Evolutionary conservation across 2,329 filamentous ascomycete species (phyloP), one percentile per base, ranked within the genome.

Genomic region (Tolypocladium endophyticum): DNA sequence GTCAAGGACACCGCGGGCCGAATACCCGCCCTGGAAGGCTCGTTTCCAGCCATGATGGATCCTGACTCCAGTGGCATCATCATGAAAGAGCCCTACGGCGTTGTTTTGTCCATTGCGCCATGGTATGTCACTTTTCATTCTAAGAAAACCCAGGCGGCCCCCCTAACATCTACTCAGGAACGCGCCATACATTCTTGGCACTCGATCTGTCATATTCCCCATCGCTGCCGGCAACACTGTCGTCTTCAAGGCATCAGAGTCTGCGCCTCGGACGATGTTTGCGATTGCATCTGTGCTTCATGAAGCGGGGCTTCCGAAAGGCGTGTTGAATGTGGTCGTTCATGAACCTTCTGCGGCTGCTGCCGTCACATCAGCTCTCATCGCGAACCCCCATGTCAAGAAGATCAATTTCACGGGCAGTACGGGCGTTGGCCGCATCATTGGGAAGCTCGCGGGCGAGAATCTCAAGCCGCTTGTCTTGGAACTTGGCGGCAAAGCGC

Each of bases 341-440:
- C 75, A 80, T 39, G 82, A 86, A 3, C 83, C 85, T 59, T 79
- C 85, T 60, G 82, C 88, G 64, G 90, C 89, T 0, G 79, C 86
- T 0, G 77, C 80, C 16, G 77, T 93, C 38, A 92, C 89, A 0
- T 80, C 79, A 35, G 76, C 83, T 1, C 72, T 94, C 36, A 89
- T 95, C 64, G 81, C 83, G 55, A 79, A 89, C 66, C 82, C 83
- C 0, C 77, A 78, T 0, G 76, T 95, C 60, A 87, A 85, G 70
- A 95, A 95, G 76, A 80, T 96, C 70, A 94, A 91, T 75, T 96
- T 95, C 73, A 96, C 91, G 0, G 91, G 91, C 39, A 88, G 84
- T 67, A 92, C 90, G 0, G 72, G 72, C 0, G 87, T 94, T 0
- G 91, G 91, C 1, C 81, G 84, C 38, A 87, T 91, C 68, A 85